Base-by-base conservation (phyloP, 1,284 basidiomycete genomes). In the Ganoderma meredithae region DNA sequence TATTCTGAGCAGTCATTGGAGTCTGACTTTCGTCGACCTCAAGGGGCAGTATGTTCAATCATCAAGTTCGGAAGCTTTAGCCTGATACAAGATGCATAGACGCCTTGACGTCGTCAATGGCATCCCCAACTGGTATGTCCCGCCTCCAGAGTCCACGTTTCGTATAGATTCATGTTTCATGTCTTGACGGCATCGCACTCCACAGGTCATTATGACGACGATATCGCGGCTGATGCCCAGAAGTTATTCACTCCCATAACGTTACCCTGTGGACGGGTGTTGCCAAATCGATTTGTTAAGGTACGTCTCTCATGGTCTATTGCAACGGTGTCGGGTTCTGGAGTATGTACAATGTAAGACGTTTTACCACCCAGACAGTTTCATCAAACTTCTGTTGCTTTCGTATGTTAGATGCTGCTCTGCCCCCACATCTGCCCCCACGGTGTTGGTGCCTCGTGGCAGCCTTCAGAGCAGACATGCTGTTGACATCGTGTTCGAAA, bases 281-380 rank as follows among this genome's bases (percentile, higher is more conserved):
- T 75, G 2, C 69, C 63, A 6, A 77, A 76, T 40, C 73, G 74
- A 25, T 67, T 77, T 19, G 67, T 74, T 22, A 77, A 77, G 72
- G 76, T 76, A 27, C 27, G 72, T 64, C 31, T 22, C 19, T 13
- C 43, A 10, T 39, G 39, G 19, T 27, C n/a, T 59, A 3, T 10
- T 59, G 1, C 39, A 39, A 39, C 10, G 19, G 6, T 19, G 8
- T 4, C 12, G 4, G 17, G 19, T 44, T 17, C 8, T 19, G 17
- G 19, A 19, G n/a, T n/a, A 0, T 43, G 1, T 15, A 49, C 0
- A 22, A 4, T 55, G 27, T 36, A 36, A 36, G 33, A 8, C 33
- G 8, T 36, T 36, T 36, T 36, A 36, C 33, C 33, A 8, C 3
- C 33, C 33, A 36, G 4, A 36, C 4, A 36, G 33, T 36, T 36